Base-by-base conservation (phyloP, 768 basidiomycete species). In the Xanthoconium stramineum region DNA sequence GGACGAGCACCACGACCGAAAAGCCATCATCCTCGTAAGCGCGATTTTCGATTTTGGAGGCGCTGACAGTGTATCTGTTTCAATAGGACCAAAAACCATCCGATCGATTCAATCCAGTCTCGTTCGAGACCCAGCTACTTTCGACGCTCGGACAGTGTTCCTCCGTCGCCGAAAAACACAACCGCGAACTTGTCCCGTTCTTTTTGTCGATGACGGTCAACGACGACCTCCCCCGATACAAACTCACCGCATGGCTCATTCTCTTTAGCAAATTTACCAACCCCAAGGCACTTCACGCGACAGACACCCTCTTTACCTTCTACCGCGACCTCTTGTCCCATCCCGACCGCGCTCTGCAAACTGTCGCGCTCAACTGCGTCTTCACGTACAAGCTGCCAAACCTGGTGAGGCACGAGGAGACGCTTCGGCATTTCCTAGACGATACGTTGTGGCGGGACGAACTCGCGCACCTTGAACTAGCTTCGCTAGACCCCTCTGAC, bases 241-340 rank as follows among this genome's bases (percentile, higher is more conserved):
- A 85, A 65, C 80, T 97, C 11, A 74, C 74, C 15, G 77, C 83
- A 0, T 98, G 91, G 86, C 83, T 98, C 29, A 82, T 82, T 19
- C 79, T 98, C 12, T 91, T 98, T 71, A 80, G 90, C 48, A 96
- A 94, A 68, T 91, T 99, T 68, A 75, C 76, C 62, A 98, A 98
- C 66, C 96, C 95, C n/a, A 96, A 92, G 73, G 91, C 93, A 0
- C 75, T 95, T 2, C 81, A 85, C 65, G 78, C 83, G 8, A 82
- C 90, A 0, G 80, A 87, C 10, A 78, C 78, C 0, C 77, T 98
- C 6, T 82, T 80, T 40, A 49, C 75, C 2, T 67, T 93, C 24
- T 96, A 94, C 72, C 78, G 79, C 14, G 74, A 80, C n/a, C 79
- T 91, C 20, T 80, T 98, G 24, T 86, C 94, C 6, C 87, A 94